phyloP scores from a whole-genome alignment of 2,329 filamentous ascomycete genomes.

The Fragosphaeria purpurea region DNA sequence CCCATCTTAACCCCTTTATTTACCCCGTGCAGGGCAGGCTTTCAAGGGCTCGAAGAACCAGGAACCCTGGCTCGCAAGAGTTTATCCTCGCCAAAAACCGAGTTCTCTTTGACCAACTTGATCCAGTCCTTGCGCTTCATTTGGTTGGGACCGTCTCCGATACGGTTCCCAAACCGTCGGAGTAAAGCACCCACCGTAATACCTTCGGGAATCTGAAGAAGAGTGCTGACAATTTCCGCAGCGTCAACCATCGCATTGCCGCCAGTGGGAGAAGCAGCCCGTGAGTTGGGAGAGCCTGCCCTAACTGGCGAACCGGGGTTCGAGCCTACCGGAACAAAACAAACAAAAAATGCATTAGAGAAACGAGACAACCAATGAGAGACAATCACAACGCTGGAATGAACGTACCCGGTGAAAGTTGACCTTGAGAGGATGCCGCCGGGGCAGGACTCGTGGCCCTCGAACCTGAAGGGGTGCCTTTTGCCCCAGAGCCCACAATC shows the following conservation, averaged over 20 bases:
- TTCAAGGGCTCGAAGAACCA: too few relatives aligned
- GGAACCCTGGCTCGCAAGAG: conserved; percentile 27
- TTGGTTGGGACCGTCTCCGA: conserved; percentile 40
- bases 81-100: conserved; percentile 47
- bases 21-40: too few relatives aligned
- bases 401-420: conserved; percentile 4
- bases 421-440: conserved; percentile 21
- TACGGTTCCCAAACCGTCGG: conserved; percentile 41
- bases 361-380: background rate
- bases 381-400: too few relatives aligned
- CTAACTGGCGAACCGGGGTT: conserved; percentile 14
- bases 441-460: conserved; percentile 51
- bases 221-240: conserved; percentile 43
- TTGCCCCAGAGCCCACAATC: conserved; percentile 34
- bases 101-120: conserved; percentile 45
- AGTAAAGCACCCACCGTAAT: conserved; percentile 46
- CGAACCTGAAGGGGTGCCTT: conserved; percentile 47
- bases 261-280: conserved; percentile 23
- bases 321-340: conserved; percentile 7
- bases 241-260: conserved; percentile 30
- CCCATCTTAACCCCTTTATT: too few relatives aligned
- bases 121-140: conserved; percentile 49
- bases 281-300: conserved; percentile 11
- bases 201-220: conserved; percentile 39
- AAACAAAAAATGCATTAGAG: background rate